Conservation (phyloP, 192 early-diverging fungal genomes). For the Glomus cerebriforme region DNA sequence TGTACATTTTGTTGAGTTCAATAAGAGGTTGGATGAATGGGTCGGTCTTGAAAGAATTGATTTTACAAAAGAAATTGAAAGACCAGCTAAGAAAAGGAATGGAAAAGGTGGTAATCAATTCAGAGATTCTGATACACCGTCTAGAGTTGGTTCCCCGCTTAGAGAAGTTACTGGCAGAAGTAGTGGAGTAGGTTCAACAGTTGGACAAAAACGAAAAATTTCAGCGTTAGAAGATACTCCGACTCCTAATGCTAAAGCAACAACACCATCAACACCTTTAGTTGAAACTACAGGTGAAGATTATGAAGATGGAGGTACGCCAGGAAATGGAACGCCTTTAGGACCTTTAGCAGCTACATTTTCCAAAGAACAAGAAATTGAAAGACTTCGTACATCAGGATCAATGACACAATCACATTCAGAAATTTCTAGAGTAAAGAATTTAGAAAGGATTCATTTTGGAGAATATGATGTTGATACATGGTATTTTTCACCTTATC, state of each 20-base stretch:
- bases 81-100: conserved; percentile 65
- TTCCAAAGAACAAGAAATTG: conserved; percentile 95
- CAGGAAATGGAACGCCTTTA: not conserved
- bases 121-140: conserved; percentile 41
- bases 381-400: conserved; percentile 88
- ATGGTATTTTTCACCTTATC: conserved; percentile 99
- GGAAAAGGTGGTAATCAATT: conserved; percentile 38
- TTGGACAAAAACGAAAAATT: conserved; percentile 52
- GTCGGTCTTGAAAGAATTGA: conserved; percentile 67
- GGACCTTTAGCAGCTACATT: conserved; percentile 49
- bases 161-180: conserved; percentile 17
- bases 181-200: conserved; percentile 41
- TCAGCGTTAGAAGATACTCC: conserved; percentile 45
- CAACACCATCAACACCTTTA: conserved; percentile 37
- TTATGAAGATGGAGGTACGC: not conserved
- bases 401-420: conserved; percentile 97
- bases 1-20: conserved; percentile 95
- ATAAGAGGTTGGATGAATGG: conserved; percentile 99
- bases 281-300: not conserved
- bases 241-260: conserved; percentile 38
- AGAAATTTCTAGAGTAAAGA: conserved; percentile 94
- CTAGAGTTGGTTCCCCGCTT: conserved; percentile 44
- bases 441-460: conserved; percentile 90
- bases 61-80: conserved; percentile 67
- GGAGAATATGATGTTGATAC: conserved; percentile 90